These are phyloP conservation scores for Aspergillaceae sp. DNA, from an alignment of 2,329 filamentous ascomycete genomes.

Conservation along the genomic window DNA sequence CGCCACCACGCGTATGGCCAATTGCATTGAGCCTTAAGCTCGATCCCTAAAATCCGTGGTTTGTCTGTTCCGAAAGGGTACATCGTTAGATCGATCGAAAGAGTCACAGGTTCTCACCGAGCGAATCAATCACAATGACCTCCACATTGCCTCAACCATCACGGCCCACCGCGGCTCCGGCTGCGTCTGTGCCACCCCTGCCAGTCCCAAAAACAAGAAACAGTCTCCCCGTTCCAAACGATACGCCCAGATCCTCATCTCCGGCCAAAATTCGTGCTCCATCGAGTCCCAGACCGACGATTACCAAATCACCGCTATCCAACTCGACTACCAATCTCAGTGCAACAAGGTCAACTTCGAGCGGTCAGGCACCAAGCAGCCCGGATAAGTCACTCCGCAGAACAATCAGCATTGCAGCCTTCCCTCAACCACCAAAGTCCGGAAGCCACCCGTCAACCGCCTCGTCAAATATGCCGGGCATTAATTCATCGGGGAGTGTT, in stretches of 20 bases:
- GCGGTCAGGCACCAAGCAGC: conserved; percentile 44
- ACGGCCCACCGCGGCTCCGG: conserved; percentile 53
- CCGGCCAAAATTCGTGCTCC: conserved; percentile 52
- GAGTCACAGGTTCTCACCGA: not conserved
- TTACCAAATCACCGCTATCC: conserved; percentile 41
- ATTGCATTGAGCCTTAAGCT: not conserved
- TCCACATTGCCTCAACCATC: conserved; percentile 56
- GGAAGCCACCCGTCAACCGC: conserved; percentile 55
- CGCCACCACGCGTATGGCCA: not conserved
- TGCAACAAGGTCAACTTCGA: conserved; percentile 48
- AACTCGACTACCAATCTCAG: conserved; percentile 47
- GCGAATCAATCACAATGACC: conserved; percentile 12
- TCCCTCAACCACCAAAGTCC: conserved; percentile 77
- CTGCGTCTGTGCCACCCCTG: conserved; percentile 62
- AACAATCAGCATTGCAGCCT: conserved; percentile 86
- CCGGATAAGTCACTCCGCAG: conserved; percentile 68
- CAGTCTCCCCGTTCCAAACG: conserved; percentile 46
- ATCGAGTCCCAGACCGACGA: conserved; percentile 44
- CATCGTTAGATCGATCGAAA: too few relatives aligned
- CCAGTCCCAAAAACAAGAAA: conserved; percentile 66
- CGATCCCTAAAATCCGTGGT: too few relatives aligned
- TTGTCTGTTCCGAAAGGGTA: not conserved
- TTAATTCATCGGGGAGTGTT: conserved; percentile 21
- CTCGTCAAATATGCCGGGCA: conserved; percentile 31
- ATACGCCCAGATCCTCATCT: conserved; percentile 36